Evolutionary conservation across 2,329 filamentous ascomycete genomes (phyloP), one percentile per base, ranked within the genome.

Genomic region (Ophiostoma novo-ulmi): DNA sequence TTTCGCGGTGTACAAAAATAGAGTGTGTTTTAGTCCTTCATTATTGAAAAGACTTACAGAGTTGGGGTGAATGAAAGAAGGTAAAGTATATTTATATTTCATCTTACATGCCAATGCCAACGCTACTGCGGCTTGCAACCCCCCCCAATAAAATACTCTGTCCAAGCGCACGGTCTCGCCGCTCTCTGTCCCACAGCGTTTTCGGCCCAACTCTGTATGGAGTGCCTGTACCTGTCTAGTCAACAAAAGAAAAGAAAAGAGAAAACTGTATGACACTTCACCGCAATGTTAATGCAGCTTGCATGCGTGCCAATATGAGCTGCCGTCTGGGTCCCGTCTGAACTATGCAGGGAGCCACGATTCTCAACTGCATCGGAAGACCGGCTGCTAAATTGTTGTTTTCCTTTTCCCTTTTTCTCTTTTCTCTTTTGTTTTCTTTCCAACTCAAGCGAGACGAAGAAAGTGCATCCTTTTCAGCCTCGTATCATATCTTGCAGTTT

Each of bases 121-220:
- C n/a, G 44, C 44, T 20, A 58, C 52, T 6, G 52, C 26, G 52
- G 52, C 52, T 58, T 58, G 52, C n/a, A 58, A 58, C 44, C 44
- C 20, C 44, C 52, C 44, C 52, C 52, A 58, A n/a, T n/a, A 31
- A 58, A 58, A 58, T 58, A 58, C 52, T 58, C 52, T 22, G 22
- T 48, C 52, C 11, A 11, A 17, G 52, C 17, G 52, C 10, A 26
- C 52, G 52, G 22, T 58, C 22, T 58, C 52, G 52, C 52, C 52
- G 52, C 26, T 13, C 22, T 14, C 52, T 8, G 52, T 48, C 44
- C 17, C 17, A 48, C 38, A 39, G 38, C 38, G 44, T 20, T 48
- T n/a, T 48, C 14, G 44, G 14, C 44, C 10, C 44, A n/a, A 48
- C 17, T 48, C 17, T 48, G 44, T 7, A n/a, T 20, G n/a, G 17